Evolutionary conservation across 805 yeast genomes (phyloP).

Genomic region (Suhomyces vadensis): DNA sequence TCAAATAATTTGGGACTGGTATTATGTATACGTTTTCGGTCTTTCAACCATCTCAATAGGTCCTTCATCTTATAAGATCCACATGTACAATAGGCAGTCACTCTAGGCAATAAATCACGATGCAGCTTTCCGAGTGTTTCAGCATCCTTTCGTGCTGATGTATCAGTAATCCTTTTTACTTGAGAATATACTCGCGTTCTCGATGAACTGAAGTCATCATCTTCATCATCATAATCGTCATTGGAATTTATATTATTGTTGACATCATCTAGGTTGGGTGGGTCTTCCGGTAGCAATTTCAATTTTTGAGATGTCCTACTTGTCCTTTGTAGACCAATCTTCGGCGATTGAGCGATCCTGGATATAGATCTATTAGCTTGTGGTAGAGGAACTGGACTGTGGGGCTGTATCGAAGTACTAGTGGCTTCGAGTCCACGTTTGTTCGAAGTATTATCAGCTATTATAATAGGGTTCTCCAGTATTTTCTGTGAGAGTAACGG

Average conservation of each 20-base stretch:
- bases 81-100: conserved; percentile 95
- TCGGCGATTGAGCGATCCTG: conserved; percentile 38
- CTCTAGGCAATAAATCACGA: conserved; percentile 83
- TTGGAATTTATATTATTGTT: conserved; percentile 18
- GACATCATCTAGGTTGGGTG: conserved; percentile 23
- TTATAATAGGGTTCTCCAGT: conserved; percentile 13
- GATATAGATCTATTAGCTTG: conserved; percentile 28
- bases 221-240: conserved; percentile 21
- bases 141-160: conserved; percentile 90
- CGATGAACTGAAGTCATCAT: conserved; percentile 31
- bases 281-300: conserved; percentile 67
- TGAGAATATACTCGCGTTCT: conserved; percentile 71
- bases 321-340: conserved; percentile 71
- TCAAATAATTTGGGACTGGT: conserved; percentile 87
- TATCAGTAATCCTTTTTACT: conserved; percentile 77
- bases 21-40: conserved; percentile 68
- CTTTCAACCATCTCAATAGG: conserved; percentile 79
- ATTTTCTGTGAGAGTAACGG: conserved; percentile 4
- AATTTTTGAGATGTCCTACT: conserved; percentile 74
- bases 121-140: conserved; percentile 87
- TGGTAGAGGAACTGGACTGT: conserved; percentile 5
- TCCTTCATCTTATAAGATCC: conserved; percentile 91
- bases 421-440: background rate
- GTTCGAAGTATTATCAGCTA: conserved; percentile 6
- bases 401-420: conserved; percentile 4